Percentiles rank a stretch among this genome's conserved stretches.
Evolutionary conservation across 2,329 filamentous ascomycete genomes (phyloP).

Genomic region (Colletotrichum viniferum): DNA sequence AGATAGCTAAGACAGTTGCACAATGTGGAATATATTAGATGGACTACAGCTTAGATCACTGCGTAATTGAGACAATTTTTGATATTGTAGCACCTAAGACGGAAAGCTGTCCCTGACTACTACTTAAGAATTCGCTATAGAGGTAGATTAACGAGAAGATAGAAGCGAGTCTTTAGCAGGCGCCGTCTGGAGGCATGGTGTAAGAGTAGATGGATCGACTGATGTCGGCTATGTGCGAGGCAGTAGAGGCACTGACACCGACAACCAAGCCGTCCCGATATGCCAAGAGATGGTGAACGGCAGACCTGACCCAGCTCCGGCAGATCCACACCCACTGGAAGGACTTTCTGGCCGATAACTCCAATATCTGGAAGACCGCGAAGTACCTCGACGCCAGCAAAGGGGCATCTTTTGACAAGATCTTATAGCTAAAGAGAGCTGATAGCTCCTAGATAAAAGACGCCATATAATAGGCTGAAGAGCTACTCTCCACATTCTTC

Average conservation of each 20-base stretch:
- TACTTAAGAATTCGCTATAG: slow-evolving; percentile 32
- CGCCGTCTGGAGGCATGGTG: slow-evolving; percentile 25
- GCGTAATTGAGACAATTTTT: slow-evolving; percentile 33
- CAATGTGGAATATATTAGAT: slow-evolving; percentile 20
- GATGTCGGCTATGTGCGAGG: neutral
- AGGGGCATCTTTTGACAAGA: neutral
- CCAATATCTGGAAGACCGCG: slow-evolving; percentile 32
- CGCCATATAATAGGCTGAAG: too few species aligned
- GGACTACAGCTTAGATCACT: slow-evolving; percentile 33
- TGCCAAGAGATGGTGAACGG: slow-evolving; percentile 33
- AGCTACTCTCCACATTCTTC: too few species aligned
- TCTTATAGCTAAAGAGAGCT: too few species aligned
- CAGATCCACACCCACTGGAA: slow-evolving; percentile 30
- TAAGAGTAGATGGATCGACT: slow-evolving; percentile 1
- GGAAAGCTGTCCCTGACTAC: slow-evolving; percentile 6
- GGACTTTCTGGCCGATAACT: slow-evolving; percentile 29
- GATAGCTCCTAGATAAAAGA: too few species aligned
- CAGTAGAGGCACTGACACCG: slow-evolving; percentile 20
- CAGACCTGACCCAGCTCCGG: slow-evolving; percentile 30
- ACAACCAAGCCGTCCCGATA: slow-evolving; percentile 29
- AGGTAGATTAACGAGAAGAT: slow-evolving; percentile 25
- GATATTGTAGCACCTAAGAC: slow-evolving; percentile 15
- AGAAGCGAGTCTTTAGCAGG: slow-evolving; percentile 7
- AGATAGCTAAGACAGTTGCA: slow-evolving; percentile 22
- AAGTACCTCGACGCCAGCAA: slow-evolving; percentile 29